Evolutionary conservation across 495 filamentous ascomycete genomes (phyloP), one percentile per base, ranked within the genome.

Genomic region (Trichodelitschia bisporula): DNA sequence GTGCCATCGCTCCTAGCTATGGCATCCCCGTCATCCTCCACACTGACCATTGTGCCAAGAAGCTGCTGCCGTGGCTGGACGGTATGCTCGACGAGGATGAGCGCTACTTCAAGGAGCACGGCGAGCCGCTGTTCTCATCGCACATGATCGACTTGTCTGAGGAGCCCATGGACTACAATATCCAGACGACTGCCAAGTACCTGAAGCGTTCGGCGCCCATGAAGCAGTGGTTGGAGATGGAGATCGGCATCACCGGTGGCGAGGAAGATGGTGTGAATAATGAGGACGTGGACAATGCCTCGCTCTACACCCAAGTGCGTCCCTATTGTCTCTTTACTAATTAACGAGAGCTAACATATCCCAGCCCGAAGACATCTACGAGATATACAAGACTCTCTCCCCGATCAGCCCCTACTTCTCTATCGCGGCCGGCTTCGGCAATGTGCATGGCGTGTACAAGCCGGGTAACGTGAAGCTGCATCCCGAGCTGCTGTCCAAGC

Each of bases 221-320:
- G 78, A 91, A 90, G 61, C 79, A 93, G 53, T 99, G 79, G 77
- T 66, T 99, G 32, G 86, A 99, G 64, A 99, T 95, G 86, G 76
- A 84, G 57, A 83, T 89, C 42, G 83, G 78, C 46, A 80, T 86
- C 51, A 86, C 79, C 40, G 82, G 83, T 57, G 83, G 83, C 51
- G 82, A 92, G 59, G 83, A 93, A 50, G 86, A 92, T 39, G 82
- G 84, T 53, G 74, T 78, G 29, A 73, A 93, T 59, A 80, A 78
- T 54, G 66, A 73, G 46, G 61, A 60, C 37, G 75, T 93, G 32
- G 86, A 95, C 64, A 95, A 95, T 66, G 75, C 73, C 59, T 70
- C 77, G 35, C 69, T 95, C 31, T 95, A 95, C 69, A 95, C 86
- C 25, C 86, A 95, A 55, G 86, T 86, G 33, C 17, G 15, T 24